Evolutionary conservation across 176 grass and related monocot genomes (phyloP), one percentile per base, ranked within the genome.

Genomic region (Musa beccarii): DNA sequence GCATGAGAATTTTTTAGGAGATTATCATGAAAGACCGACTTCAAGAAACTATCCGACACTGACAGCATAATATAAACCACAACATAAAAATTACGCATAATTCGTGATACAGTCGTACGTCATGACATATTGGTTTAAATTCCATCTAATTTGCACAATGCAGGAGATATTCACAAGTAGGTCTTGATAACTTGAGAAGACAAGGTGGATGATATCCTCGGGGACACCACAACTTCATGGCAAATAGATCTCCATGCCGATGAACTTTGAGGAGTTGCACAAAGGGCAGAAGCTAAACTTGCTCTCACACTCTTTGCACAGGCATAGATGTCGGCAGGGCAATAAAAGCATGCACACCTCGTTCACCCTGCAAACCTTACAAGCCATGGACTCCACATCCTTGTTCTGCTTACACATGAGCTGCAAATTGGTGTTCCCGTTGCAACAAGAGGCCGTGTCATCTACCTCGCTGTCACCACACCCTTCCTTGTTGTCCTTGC

Each of bases 241-340:
- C 88, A 94, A 89, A 75, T 95, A 99, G 79, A 99, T 99, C 81
- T 99, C 96, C 96, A 99, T 99, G 81, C 96, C 96, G 64, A 99
- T 82, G 78, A 94, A 91, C 79, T 99, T 99, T 28, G 96, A 99
- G 49, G 90, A 89, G 26, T 89, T 85, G 78, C 96, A 99, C 70
- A 99, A 64, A 14, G 96, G 96, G 68, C 96, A 99, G 82, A 92
- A 92, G 63, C 96, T 93, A 54, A 89, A 80, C 83, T 99, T 99
- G 79, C 85, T 89, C 75, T 99, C 96, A 2, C 96, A 99, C 70
- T 92, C 91, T 81, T 99, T 99, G 86, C 96, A 99, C 2, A 99
- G 88, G 83, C 91, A 99, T 53, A 99, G 90, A 82, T 99, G 96
- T 69, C 96, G 88, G 61, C 96, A 99, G 50, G 96, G 96, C 73